Conservation (phyloP, 2,329 filamentous ascomycete genomes). For the Magnaporthales sp. region DNA sequence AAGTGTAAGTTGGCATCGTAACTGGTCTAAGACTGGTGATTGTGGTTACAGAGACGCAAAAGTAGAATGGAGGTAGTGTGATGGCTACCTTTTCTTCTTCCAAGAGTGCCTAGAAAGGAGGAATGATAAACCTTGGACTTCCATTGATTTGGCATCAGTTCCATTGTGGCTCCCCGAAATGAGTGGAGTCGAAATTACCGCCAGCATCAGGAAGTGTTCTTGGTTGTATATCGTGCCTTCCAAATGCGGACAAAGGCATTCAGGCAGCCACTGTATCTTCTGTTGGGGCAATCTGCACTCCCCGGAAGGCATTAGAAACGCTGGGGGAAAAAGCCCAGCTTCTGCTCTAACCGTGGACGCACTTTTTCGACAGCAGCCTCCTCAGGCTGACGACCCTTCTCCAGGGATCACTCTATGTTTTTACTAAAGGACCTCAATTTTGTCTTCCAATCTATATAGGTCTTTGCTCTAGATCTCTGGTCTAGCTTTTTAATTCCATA, state of each 20-base stretch:
- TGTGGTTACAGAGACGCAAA: background rate
- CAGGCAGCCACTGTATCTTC: background rate
- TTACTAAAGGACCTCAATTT: too few species aligned
- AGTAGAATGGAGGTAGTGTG: background rate
- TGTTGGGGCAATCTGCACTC: too few species aligned
- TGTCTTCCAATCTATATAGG: background rate
- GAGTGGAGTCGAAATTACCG: background rate
- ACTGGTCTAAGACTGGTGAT: background rate
- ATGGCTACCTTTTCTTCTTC: background rate
- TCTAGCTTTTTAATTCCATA: background rate
- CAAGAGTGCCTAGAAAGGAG: background rate
- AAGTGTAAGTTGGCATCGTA: background rate
- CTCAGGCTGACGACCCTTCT: too few species aligned
- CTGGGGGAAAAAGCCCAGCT: background rate
- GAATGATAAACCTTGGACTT: too few species aligned
- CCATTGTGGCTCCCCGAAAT: background rate
- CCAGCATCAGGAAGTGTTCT: background rate
- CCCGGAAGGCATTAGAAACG: background rate
- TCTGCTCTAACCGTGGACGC: background rate
- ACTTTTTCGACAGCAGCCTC: too few species aligned
- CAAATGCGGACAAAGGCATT: background rate
- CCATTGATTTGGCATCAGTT: too few species aligned
- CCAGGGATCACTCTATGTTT: too few species aligned
- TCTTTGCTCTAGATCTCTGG: background rate
- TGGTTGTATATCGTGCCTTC: background rate